Percentiles rank a stretch among this genome's conserved stretches.
phyloP scores from a whole-genome alignment of 2,329 filamentous ascomycete species.

The Aspergillus novofumigatus region DNA sequence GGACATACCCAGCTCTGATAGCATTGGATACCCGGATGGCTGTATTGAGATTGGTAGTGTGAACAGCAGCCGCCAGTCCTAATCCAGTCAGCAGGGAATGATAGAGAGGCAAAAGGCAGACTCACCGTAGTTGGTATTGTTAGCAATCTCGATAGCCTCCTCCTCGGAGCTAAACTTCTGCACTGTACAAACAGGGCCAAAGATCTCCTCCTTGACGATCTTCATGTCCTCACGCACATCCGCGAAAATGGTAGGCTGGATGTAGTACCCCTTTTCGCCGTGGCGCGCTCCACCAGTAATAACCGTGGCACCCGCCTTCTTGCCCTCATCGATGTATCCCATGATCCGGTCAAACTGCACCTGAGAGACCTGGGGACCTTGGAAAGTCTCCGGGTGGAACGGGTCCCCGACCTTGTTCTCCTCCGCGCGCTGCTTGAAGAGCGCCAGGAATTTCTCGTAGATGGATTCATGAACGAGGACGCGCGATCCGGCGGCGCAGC shows the following conservation, averaged over 20 bases:
- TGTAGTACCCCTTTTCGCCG: slow-evolving; percentile 78
- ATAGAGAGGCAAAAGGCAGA: background rate
- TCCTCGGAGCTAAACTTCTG: slow-evolving; percentile 70
- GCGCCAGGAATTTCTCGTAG: slow-evolving; percentile 55
- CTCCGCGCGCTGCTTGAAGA: slow-evolving; percentile 71
- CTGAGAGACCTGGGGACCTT: slow-evolving; percentile 78
- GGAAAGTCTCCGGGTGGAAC: slow-evolving; percentile 73
- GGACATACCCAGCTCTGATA: slow-evolving; percentile 59
- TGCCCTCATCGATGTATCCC: slow-evolving; percentile 62
- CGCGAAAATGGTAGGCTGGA: slow-evolving; percentile 77
- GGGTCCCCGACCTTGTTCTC: slow-evolving; percentile 77
- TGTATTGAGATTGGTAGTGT: slow-evolving; percentile 74
- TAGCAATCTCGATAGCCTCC: slow-evolving; percentile 64
- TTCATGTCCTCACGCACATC: slow-evolving; percentile 67
- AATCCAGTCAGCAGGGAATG: background rate
- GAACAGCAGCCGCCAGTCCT: slow-evolving; percentile 66
- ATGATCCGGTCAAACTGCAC: slow-evolving; percentile 84
- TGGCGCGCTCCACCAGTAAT: slow-evolving; percentile 65
- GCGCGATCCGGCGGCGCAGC: slow-evolving; percentile 23
- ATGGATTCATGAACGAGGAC: slow-evolving; percentile 23
- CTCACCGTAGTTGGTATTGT: slow-evolving; percentile 65
- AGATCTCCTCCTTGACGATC: slow-evolving; percentile 75
- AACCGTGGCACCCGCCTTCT: slow-evolving; percentile 61
- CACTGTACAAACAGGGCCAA: slow-evolving; percentile 72
- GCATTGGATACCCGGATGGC: slow-evolving; percentile 70